Conservation (phyloP, 495 filamentous ascomycete species). For the Astrothelium subdiscretum region DNA sequence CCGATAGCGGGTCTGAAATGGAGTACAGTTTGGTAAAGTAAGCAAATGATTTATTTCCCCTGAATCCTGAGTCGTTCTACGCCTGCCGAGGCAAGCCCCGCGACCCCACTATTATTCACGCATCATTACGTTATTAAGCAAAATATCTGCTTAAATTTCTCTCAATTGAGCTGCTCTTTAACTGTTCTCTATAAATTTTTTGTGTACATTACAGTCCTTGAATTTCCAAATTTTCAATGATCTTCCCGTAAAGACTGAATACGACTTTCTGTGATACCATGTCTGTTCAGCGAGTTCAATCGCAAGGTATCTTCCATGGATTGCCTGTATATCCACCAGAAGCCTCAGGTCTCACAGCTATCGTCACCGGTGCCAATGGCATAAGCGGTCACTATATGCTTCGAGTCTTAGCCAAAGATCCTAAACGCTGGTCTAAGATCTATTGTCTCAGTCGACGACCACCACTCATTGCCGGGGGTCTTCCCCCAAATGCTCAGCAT, state of each 20-base stretch:
- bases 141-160: too few species aligned
- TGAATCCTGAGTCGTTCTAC: too few species aligned
- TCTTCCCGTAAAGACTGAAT: background rate
- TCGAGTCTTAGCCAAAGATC: constrained; percentile 32
- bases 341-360: constrained; percentile 33
- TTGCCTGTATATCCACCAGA: constrained; percentile 34
- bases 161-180: too few species aligned
- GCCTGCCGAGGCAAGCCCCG: too few species aligned
- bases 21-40: too few species aligned
- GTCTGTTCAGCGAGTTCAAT: constrained; percentile 20
- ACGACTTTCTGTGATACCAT: background rate
- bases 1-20: too few species aligned
- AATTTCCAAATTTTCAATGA: too few species aligned
- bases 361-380: constrained; percentile 43
- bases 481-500: constrained; percentile 31
- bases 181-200: too few species aligned
- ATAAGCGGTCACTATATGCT: constrained; percentile 40
- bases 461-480: constrained; percentile 26
- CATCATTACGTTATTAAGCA: too few species aligned
- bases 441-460: constrained; percentile 36
- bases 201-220: too few species aligned
- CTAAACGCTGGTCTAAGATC: constrained; percentile 41
- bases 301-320: constrained; percentile 35
- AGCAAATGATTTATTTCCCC: too few species aligned
- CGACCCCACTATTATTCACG: too few species aligned